Conservation (phyloP, 2,329 filamentous ascomycete genomes). For the Alternaria sp. region DNA sequence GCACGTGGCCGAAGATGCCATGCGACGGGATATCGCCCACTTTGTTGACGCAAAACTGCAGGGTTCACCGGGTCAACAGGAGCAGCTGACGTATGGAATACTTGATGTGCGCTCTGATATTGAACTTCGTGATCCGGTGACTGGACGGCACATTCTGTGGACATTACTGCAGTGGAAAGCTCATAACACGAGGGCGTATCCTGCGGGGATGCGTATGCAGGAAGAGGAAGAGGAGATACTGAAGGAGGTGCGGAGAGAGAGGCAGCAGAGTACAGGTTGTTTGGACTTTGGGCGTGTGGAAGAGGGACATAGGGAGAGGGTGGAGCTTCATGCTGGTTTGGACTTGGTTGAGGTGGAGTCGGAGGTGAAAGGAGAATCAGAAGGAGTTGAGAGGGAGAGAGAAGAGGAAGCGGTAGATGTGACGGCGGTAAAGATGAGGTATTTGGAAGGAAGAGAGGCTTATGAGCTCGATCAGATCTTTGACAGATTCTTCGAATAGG, state of each 20-base stretch:
- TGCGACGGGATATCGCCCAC: background rate
- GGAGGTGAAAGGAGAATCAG: background rate
- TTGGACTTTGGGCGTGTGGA: background rate
- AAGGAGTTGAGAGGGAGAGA: background rate
- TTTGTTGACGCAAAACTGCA: background rate
- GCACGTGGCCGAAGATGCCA: background rate
- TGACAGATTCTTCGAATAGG: background rate
- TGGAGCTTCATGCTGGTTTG: slow-evolving; percentile 1
- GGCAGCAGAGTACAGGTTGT: background rate
- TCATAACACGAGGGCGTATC: background rate
- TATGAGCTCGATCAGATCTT: background rate
- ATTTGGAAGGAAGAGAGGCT: background rate
- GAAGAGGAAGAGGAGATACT: background rate
- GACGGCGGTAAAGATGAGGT: background rate
- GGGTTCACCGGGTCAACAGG: background rate
- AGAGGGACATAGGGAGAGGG: background rate
- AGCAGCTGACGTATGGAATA: background rate
- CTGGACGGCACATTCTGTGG: background rate
- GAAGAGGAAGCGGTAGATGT: background rate
- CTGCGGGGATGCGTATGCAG: background rate
- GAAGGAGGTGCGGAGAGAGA: background rate
- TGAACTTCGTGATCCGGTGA: background rate
- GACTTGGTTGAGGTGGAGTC: background rate
- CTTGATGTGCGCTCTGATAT: background rate
- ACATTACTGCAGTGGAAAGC: background rate